Evolutionary conservation across 805 yeast genomes (phyloP).

Genomic region (Wickerhamomyces silvicola): DNA sequence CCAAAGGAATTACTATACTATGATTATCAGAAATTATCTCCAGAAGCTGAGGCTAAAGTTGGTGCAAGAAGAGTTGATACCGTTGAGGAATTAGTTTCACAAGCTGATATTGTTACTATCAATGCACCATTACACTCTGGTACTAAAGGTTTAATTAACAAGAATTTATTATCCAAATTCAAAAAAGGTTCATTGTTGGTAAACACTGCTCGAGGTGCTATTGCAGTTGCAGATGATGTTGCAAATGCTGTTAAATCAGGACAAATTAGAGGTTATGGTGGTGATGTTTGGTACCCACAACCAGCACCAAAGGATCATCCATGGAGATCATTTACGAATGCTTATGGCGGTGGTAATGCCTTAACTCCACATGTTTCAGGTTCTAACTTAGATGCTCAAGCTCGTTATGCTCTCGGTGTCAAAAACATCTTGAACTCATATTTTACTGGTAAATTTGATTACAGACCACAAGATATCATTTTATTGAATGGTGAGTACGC

Average conservation of each 20-base stretch:
- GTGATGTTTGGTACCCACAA: slow-evolving; percentile 83
- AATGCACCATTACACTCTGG: slow-evolving; percentile 73
- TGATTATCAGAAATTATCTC: slow-evolving; percentile 66
- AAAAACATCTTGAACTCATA: slow-evolving; percentile 57
- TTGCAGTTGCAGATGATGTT: slow-evolving; percentile 64
- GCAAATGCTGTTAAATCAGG: slow-evolving; percentile 69
- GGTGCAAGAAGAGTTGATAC: slow-evolving; percentile 53
- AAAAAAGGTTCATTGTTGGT: slow-evolving; percentile 69
- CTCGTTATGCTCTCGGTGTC: slow-evolving; percentile 65
- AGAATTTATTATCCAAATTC: slow-evolving; percentile 58
- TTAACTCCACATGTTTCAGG: slow-evolving; percentile 84
- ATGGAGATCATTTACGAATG: slow-evolving; percentile 65
- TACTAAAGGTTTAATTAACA: slow-evolving; percentile 61
- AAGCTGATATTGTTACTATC: slow-evolving; percentile 68
- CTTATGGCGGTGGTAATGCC: slow-evolving; percentile 70
- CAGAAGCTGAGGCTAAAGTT: slow-evolving; percentile 50
- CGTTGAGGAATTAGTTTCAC: slow-evolving; percentile 58
- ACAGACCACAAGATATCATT: slow-evolving; percentile 71
- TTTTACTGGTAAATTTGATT: slow-evolving; percentile 56
- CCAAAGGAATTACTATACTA: slow-evolving; percentile 68
- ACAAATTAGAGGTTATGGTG: slow-evolving; percentile 72
- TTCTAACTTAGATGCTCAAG: slow-evolving; percentile 74
- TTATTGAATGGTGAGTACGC: slow-evolving; percentile 67
- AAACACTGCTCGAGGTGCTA: slow-evolving; percentile 81
- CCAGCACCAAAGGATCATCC: slow-evolving; percentile 76